Percentiles rank a stretch among this genome's conserved stretches.
Conservation (phyloP, 2,329 filamentous ascomycete species). For the Alternaria brassicae region DNA sequence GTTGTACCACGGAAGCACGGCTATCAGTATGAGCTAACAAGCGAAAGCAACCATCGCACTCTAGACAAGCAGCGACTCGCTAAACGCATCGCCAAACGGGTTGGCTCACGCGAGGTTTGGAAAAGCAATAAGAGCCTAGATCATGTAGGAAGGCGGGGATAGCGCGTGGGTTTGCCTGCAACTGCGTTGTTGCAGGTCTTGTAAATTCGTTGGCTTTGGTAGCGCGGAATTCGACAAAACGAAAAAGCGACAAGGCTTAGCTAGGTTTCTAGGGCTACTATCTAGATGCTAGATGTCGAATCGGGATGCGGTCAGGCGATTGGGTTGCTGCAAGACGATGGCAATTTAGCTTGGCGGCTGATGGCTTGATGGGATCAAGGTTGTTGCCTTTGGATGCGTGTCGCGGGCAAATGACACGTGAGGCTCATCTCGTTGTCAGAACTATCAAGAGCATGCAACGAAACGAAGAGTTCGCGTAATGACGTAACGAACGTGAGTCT, state of each 20-base stretch:
- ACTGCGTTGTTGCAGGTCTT: not conserved
- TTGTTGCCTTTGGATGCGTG: not conserved
- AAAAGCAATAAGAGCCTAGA: not conserved
- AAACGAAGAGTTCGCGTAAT: not conserved
- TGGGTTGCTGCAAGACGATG: not conserved
- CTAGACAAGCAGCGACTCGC: not conserved
- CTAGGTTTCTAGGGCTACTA: not conserved
- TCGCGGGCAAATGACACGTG: not conserved
- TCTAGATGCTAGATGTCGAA: not conserved
- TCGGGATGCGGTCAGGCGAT: not conserved
- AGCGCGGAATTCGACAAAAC: constrained; percentile 11
- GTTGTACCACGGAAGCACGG: constrained; percentile 5
- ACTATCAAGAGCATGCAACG: not conserved
- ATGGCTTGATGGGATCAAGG: not conserved
- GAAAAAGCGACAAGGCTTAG: constrained; percentile 19
- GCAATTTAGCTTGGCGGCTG: not conserved
- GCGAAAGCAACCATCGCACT: not conserved
- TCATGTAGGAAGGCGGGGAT: not conserved
- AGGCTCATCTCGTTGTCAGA: not conserved
- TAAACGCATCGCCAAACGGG: not conserved
- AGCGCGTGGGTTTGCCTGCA: constrained; percentile 4
- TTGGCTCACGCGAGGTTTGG: not conserved
- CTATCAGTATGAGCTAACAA: not conserved
- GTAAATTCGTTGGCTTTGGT: constrained; percentile 12
- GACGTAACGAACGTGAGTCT: not conserved